Percentiles rank a stretch among this genome's conserved stretches.
phyloP scores from a whole-genome alignment of 1,139 yeast genomes.

The Yamadazyma friedrichii region DNA sequence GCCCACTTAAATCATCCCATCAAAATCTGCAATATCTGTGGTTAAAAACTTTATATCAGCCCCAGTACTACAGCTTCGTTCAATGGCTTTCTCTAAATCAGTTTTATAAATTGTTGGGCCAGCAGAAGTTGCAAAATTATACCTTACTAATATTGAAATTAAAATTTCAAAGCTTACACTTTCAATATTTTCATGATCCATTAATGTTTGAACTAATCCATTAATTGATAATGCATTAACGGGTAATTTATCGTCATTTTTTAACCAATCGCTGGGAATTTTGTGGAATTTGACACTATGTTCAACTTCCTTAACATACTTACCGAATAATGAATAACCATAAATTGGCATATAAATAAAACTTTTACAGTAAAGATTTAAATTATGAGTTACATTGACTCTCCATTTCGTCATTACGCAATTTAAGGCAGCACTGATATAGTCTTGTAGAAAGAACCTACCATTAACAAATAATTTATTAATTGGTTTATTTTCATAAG shows the following conservation, averaged over 20 bases:
- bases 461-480: constrained; percentile 3
- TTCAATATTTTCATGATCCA: constrained; percentile 3
- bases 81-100: constrained; percentile 5
- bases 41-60: constrained; percentile 2
- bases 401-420: constrained; percentile 4
- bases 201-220: constrained; percentile 5
- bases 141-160: background rate
- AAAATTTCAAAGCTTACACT: constrained; percentile 4
- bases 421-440: background rate
- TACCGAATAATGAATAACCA: constrained; percentile 9
- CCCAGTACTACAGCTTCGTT: constrained; percentile 1
- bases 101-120: constrained; percentile 6
- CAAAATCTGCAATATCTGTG: background rate
- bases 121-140: constrained; percentile 8
- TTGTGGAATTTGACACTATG: background rate
- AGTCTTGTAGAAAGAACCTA: constrained; percentile 1
- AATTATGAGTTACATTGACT: background rate
- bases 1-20: background rate
- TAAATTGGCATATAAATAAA: constrained; percentile 8
- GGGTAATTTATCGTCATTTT: constrained; percentile 7
- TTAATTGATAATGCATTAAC: constrained; percentile 6
- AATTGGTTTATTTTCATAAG: constrained; percentile 3
- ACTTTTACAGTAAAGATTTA: constrained; percentile 6
- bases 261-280: constrained; percentile 8
- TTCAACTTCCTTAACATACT: constrained; percentile 8